Evolutionary conservation across 2,329 filamentous ascomycete species (phyloP), one percentile per base, ranked within the genome.

Genomic region (Botrytis paeoniae): DNA sequence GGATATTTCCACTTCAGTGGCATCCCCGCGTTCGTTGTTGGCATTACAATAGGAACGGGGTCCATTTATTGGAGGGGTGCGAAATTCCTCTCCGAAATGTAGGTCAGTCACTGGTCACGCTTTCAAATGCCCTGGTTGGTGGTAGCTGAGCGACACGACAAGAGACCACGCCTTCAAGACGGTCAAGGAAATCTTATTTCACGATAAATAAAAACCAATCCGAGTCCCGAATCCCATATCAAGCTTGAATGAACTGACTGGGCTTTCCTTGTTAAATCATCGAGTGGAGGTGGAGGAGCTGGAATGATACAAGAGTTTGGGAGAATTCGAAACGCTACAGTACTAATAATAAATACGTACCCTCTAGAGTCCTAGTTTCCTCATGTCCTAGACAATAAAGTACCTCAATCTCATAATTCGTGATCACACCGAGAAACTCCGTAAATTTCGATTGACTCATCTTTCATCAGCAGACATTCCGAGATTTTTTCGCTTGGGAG

Each of bases 21-120:
- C 29, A 43, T 64, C n/a, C 62, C 62, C 62, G 62, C 62, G 62
- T 64, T 45, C 25, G 37, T 43, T 25, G 62, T 64, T 64, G 61
- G 25, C 60, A 62, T 16, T 37, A n/a, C 14, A 3, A 41, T 20
- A n/a, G 22, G 22, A n/a, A 41, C 59, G 35, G 35, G 60, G 7
- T 39, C 14, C 37, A 29, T n/a, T 39, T n/a, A n/a, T 41, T 62
- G 35, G 59, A 32, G 60, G 8, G 37, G 22, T n/a, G 37, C 25
- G 60, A 62, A 6, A 6, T 61, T 61, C 59, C 59, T 61, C 59
- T 61, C 59, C 10, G 35, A 41, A 16, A 63, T 18, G 16, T 29
- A 61, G 60, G 60, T 62, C 60, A 45, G 61, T 45, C 62, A 64
- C 18, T 10, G 62, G 41, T 64, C 62, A 64, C 39, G 62, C 39